Evolutionary conservation across 306 rosid genomes (phyloP), one percentile per base, ranked within the genome.

Genomic region (Dalbergia cochinchinensis): DNA sequence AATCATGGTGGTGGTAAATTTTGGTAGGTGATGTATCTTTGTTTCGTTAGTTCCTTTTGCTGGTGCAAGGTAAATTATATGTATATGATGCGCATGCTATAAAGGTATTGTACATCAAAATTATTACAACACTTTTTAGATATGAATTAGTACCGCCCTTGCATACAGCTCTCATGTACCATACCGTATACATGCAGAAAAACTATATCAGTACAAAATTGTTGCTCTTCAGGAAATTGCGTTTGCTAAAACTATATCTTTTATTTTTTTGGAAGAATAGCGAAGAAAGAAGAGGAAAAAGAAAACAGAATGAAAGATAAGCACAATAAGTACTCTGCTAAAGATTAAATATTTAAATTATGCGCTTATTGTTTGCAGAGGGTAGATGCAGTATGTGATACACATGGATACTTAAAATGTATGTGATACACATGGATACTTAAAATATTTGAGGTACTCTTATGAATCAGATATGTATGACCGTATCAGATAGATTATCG

Each of bases 11-110:
- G 62, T 11, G 4, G 61, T 65, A 65, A 72, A 54, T 63, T 58
- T 1, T 26, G 66, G 73, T 80, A 35, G 78, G 73, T 79, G 34
- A 50, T 11, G 74, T 69, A 26, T 14, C 31, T 26, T 26, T n/a
- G 19, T 58, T 78, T 13, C 53, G 35, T 35, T 57, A 11, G 61
- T 11, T 57, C 33, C 11, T 7, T 13, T 35, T 70, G 16, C 47
- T 26, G 69, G 70, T 68, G 69, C 31, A 77, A 67, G 60, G 35
- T 42, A 11, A 42, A 11, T 67, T 26, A 8, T 26, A 8, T 65
- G 41, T 12, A 19, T 7, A n/a, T 10, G n/a, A 26, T 11, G 12
- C 12, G 60, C 60, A 42, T 69, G 45, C 59, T 41, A 42, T 54
- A 54, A 55, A 54, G 18, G 59, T 22, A 11, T 41, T 39, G 71